Evolutionary conservation across 805 yeast species (phyloP), one percentile per base, ranked within the genome.

Genomic region (Ogataea methanolica): DNA sequence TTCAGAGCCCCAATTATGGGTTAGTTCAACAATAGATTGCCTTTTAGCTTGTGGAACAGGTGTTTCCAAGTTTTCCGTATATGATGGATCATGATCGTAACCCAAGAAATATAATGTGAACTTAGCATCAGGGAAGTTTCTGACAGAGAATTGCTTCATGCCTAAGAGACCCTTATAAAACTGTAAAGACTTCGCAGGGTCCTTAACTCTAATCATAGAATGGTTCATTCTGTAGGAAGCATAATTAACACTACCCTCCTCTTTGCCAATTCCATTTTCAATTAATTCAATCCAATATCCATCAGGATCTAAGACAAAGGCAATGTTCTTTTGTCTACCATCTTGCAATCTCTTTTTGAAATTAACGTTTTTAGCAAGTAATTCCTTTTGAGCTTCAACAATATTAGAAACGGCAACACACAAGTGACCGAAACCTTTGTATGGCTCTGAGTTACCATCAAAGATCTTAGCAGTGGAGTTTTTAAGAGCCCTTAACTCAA

Each of bases 1-100:
- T 64, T 94, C 99, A 21, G 97, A 88, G 21, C 98, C 99, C 84
- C 89, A 92, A 71, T 94, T 94, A 71, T 89, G 92, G 41, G 98
- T 92, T 62, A 94, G 75, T 69, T 94, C 99, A 46, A 94, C 66
- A 12, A 94, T 68, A 19, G 92, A 83, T 63, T 88, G 89, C 50
- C 82, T 70, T 44, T 56, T 44, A 6, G 75, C 65, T 55, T 72
- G 76, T 3, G 58, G 56, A 2, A 46, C 53, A 33, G 47, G 58
- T 4, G 62, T 55, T 47, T 73, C 68, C 39, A 67, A 62, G 39
- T 74, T 73, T 47, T 76, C 82, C 56, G 70, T 61, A 58, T 68
- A 73, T 11, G 58, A 63, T 11, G 70, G 58, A 45, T 65, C 69
- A 54, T 77, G 76, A 33, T 76, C 78, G 67, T 82, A 92, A 12